Conservation (phyloP, 1,284 basidiomycete species). For the Puccinia coronata region DNA sequence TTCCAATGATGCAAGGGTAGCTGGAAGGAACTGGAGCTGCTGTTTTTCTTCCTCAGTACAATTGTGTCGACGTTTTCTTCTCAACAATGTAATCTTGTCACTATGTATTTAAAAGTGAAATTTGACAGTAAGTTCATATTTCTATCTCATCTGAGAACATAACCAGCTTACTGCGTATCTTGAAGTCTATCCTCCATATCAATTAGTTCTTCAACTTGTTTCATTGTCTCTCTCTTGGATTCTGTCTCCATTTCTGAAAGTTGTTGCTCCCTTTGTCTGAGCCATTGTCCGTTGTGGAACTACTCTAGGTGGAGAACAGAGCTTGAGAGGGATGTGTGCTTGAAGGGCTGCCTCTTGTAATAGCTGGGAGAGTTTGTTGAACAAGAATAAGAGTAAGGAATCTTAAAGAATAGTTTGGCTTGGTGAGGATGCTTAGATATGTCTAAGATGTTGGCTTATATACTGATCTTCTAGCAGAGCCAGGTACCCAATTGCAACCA, state of each 20-base stretch:
- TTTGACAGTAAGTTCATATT: no score
- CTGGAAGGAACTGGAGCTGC: neutral
- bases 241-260: neutral
- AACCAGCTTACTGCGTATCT: neutral
- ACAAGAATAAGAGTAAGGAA: no score
- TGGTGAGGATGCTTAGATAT: no score
- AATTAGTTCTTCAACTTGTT: neutral
- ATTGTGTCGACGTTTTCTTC: neutral
- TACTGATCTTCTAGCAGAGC: no score
- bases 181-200: neutral
- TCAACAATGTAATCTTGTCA: neutral
- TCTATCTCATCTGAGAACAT: no score
- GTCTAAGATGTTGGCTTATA: no score
- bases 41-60: neutral
- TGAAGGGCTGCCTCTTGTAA: no score
- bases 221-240: neutral
- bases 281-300: neutral
- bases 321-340: no score
- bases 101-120: neutral
- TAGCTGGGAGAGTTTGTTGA: no score
- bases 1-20: neutral
- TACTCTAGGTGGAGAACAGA: no score
- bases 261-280: neutral
- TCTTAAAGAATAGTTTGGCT: no score
- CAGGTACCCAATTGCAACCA: no score